Evolutionary conservation across 225 moss, liverwort and hornwort species (phyloP).

Genomic region (Sphagnum tenellum): DNA sequence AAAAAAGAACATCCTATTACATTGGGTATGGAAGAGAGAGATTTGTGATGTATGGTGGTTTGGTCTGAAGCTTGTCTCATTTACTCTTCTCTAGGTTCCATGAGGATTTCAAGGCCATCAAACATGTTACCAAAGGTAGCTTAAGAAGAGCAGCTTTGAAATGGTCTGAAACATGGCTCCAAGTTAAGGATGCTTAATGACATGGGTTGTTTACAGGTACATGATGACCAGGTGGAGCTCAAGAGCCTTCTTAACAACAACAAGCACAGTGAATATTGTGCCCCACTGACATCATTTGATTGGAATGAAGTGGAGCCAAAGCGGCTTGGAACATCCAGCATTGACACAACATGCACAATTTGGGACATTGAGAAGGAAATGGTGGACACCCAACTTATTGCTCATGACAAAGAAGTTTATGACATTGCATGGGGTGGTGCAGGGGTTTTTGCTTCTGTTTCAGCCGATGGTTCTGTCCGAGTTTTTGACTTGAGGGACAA

Average conservation of each 20-base stretch:
- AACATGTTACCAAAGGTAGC: no score
- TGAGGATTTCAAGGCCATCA: no score
- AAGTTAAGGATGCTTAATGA: no score
- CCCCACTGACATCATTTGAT: conserved; percentile 87
- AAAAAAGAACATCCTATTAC: no score
- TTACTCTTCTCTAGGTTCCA: no score
- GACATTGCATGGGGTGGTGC: conserved; percentile 92
- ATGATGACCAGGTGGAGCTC: conserved; percentile 62
- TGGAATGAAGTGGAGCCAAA: conserved; percentile 83
- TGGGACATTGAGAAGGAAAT: conserved; percentile 90
- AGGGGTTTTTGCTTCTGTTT: conserved; percentile 90
- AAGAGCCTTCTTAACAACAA: conserved; percentile 81
- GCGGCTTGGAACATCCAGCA: conserved; percentile 80
- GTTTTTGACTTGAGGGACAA: conserved; percentile 86
- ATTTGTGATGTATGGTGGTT: no score
- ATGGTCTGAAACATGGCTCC: no score
- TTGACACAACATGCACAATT: conserved; percentile 88
- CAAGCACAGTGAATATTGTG: conserved; percentile 77
- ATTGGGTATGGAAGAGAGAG: no score
- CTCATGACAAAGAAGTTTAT: conserved; percentile 85
- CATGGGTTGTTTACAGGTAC: conserved; percentile 24
- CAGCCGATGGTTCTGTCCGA: conserved; percentile 82
- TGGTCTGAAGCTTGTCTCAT: no score
- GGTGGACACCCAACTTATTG: conserved; percentile 80
- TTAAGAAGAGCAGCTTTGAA: no score